phyloP scores from a whole-genome alignment of 2,329 filamentous ascomycete species.

The Zalaria obscura region DNA sequence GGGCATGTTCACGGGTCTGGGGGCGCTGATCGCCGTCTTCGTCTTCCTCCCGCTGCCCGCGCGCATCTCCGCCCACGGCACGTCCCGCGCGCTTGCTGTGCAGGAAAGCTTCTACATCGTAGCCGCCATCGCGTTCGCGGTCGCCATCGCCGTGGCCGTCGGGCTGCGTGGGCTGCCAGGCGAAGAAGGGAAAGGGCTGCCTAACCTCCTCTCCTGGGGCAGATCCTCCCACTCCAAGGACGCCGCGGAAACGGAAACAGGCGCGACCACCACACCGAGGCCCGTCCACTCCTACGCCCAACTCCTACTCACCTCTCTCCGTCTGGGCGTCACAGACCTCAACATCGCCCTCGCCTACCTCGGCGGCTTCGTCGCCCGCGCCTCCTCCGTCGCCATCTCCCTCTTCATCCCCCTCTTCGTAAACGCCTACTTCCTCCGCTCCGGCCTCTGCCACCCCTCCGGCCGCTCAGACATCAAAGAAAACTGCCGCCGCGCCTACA shows the following conservation, averaged over 20 bases:
- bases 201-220: slow-evolving; percentile 23
- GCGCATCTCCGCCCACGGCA: slow-evolving; percentile 58
- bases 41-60: slow-evolving; percentile 81
- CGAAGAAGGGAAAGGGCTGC: slow-evolving; percentile 66
- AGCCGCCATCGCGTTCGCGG: slow-evolving; percentile 52
- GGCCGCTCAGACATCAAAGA: slow-evolving; percentile 55
- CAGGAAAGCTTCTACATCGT: slow-evolving; percentile 82
- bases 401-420: slow-evolving; percentile 88
- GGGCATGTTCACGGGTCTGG: slow-evolving; percentile 82
- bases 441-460: slow-evolving; percentile 57
- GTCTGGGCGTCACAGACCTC: slow-evolving; percentile 57
- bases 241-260: slow-evolving; percentile 8
- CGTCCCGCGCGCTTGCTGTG: slow-evolving; percentile 60
- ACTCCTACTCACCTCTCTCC: slow-evolving; percentile 26
- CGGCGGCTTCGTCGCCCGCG: slow-evolving; percentile 86
- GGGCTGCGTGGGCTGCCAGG: slow-evolving; percentile 56
- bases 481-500: slow-evolving; percentile 74
- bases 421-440: slow-evolving; percentile 75
- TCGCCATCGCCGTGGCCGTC: slow-evolving; percentile 63
- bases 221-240: slow-evolving; percentile 4
- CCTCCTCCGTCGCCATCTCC: slow-evolving; percentile 88
- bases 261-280: slow-evolving; percentile 25
- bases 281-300: slow-evolving; percentile 34
- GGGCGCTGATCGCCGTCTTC: slow-evolving; percentile 68
- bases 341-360: slow-evolving; percentile 79